These are phyloP conservation scores for Bidens hawaiensis DNA, from an alignment of 140 eudicot genomes.

Conservation along the genomic window DNA sequence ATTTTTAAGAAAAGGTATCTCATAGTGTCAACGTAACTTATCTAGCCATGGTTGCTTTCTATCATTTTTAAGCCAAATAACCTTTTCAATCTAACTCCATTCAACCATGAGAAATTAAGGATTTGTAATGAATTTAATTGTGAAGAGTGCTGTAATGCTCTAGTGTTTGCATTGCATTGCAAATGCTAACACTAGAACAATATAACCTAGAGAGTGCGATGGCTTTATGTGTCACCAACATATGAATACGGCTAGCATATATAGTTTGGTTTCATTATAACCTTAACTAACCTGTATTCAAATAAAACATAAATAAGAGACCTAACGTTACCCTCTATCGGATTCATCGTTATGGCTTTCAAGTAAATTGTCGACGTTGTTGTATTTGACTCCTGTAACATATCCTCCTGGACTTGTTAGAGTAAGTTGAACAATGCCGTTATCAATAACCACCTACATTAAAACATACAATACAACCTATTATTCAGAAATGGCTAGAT, in stretches of 20 bases:
- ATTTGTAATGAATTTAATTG: no score
- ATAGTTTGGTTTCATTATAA: not conserved
- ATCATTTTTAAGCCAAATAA: no score
- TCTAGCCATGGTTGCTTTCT: no score
- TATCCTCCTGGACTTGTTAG: conserved; percentile 70
- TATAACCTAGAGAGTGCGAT: not conserved
- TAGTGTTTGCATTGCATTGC: not conserved
- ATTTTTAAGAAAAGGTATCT: no score
- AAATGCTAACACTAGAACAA: not conserved
- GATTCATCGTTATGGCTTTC: conserved; percentile 45
- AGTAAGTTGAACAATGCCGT: conserved; percentile 61
- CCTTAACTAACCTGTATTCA: not conserved
- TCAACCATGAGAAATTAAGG: no score
- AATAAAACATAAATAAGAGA: not conserved
- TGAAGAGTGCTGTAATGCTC: no score
- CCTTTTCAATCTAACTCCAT: no score
- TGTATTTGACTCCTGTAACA: conserved; percentile 46
- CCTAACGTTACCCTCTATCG: conserved; percentile 58
- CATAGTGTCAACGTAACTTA: no score
- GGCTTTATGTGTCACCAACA: not conserved
- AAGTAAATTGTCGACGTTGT: conserved; percentile 62
- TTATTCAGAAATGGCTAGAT: not conserved
- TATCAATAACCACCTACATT: conserved; percentile 59
- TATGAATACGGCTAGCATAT: not conserved
- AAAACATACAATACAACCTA: not conserved